phyloP scores from a whole-genome alignment of 768 basidiomycete genomes.

The Favolaschia claudopus region DNA sequence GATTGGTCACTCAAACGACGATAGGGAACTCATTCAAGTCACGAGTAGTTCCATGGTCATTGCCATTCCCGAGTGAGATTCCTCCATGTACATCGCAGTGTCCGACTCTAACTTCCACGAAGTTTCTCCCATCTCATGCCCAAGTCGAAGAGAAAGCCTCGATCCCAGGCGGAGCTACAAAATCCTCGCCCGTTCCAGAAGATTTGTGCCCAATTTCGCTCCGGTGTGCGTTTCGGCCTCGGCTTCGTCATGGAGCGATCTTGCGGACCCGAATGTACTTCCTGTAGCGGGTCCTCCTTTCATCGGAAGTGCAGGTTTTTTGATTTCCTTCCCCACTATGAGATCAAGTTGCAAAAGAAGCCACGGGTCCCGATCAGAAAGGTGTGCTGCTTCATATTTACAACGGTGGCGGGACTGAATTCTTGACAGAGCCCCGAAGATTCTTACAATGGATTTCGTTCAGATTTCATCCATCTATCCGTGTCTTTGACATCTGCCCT shows the following conservation, averaged over 20 bases:
- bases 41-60: constrained; percentile 81
- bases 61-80: constrained; percentile 82
- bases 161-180: constrained; percentile 22
- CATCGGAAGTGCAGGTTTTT: constrained; percentile 84
- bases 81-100: not conserved
- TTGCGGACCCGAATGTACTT: constrained; percentile 72
- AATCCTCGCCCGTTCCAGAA: constrained; percentile 58
- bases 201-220: constrained; percentile 82
- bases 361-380: constrained; percentile 47
- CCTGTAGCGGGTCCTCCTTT: constrained; percentile 68
- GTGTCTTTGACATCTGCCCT: constrained; percentile 81
- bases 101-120: not conserved
- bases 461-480: constrained; percentile 93
- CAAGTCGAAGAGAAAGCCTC: constrained; percentile 30
- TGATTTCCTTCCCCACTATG: constrained; percentile 81
- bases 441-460: constrained; percentile 88
- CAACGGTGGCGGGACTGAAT: constrained; percentile 7
- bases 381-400: constrained; percentile 40
- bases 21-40: constrained; percentile 84
- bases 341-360: constrained; percentile 70
- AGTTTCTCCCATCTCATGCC: constrained; percentile 32
- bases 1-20: constrained; percentile 73
- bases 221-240: constrained; percentile 88
- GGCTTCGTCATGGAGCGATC: constrained; percentile 85
- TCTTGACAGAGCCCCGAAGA: constrained; percentile 57